Evolutionary conservation across 108 stramenopile genomes (phyloP).

Genomic region (Skeletonema menzelii): DNA sequence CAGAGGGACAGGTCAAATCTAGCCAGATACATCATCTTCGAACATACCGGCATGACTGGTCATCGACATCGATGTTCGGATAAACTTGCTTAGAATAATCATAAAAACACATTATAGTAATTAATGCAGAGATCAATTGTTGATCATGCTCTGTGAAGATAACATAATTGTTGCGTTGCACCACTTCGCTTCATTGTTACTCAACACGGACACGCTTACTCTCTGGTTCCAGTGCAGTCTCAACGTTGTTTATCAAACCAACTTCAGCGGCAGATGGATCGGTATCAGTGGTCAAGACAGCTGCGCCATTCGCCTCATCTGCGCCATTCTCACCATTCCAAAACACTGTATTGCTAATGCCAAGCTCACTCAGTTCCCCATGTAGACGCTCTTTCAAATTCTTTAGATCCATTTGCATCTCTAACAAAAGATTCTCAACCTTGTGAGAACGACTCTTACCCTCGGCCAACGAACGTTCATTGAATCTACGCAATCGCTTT

Average conservation of each 20-base stretch:
- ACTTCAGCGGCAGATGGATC: background rate
- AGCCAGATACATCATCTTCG: background rate
- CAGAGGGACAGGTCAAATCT: background rate
- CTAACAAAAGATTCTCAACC: constrained; percentile 65
- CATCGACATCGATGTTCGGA: background rate
- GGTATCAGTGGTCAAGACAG: background rate
- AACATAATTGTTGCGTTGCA: background rate
- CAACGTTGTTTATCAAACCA: constrained; percentile 1
- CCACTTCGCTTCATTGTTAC: background rate
- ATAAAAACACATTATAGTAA: constrained; percentile 1
- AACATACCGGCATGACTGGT: background rate
- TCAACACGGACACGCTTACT: background rate
- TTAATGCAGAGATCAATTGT: background rate
- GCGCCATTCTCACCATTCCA: background rate
- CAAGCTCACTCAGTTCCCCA: constrained; percentile 48
- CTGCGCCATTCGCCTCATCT: background rate
- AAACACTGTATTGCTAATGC: background rate
- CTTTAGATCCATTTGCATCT: constrained; percentile 81
- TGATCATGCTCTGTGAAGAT: background rate
- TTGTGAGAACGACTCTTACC: constrained; percentile 56
- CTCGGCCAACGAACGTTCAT: constrained; percentile 57
- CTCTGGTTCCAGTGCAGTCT: background rate
- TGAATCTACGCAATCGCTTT: constrained; percentile 66
- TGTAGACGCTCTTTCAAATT: constrained; percentile 66
- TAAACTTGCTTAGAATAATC: background rate